phyloP scores from a whole-genome alignment of 2,329 filamentous ascomycete genomes.

The Hypoxylon sp. region DNA sequence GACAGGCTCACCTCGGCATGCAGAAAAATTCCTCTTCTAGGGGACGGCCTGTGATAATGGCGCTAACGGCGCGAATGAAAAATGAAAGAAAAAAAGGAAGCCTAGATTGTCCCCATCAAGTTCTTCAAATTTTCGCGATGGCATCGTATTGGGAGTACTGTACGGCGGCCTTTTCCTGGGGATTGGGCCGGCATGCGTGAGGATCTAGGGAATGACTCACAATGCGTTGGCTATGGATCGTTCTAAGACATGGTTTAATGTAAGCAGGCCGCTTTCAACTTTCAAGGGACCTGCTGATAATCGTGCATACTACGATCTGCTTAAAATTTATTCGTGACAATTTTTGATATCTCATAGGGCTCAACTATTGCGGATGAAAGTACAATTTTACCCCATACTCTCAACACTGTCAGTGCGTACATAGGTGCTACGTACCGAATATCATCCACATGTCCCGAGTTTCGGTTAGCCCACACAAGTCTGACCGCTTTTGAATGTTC shows the following conservation, averaged over 20 bases:
- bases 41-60: slow-evolving; percentile 1
- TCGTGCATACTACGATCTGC: too few species aligned
- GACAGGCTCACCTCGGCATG: too few species aligned
- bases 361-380: too few species aligned
- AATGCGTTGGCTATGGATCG: slow-evolving; percentile 27
- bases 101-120: slow-evolving; percentile 4
- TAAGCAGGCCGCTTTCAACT: slow-evolving; percentile 10
- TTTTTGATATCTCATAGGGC: slow-evolving; percentile 25
- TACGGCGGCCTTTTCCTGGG: slow-evolving; percentile 14
- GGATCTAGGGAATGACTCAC: slow-evolving; percentile 30
- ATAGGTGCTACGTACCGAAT: slow-evolving; percentile 7
- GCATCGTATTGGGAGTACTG: slow-evolving; percentile 8
- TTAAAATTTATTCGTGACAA: too few species aligned
- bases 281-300: slow-evolving; percentile 16
- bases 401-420: slow-evolving; percentile 20
- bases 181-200: slow-evolving; percentile 27
- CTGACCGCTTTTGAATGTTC: slow-evolving; percentile 16
- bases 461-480: too few species aligned
- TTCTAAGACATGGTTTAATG: slow-evolving; percentile 25
- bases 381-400: slow-evolving; percentile 30
- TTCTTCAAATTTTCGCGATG: slow-evolving; percentile 5
- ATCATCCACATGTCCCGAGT: too few species aligned
- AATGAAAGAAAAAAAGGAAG: too few species aligned
- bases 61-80: too few species aligned
- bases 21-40: background rate